Evolutionary conservation across 495 filamentous ascomycete genomes (phyloP).

Genomic region (Talaromyces thailandensis): DNA sequence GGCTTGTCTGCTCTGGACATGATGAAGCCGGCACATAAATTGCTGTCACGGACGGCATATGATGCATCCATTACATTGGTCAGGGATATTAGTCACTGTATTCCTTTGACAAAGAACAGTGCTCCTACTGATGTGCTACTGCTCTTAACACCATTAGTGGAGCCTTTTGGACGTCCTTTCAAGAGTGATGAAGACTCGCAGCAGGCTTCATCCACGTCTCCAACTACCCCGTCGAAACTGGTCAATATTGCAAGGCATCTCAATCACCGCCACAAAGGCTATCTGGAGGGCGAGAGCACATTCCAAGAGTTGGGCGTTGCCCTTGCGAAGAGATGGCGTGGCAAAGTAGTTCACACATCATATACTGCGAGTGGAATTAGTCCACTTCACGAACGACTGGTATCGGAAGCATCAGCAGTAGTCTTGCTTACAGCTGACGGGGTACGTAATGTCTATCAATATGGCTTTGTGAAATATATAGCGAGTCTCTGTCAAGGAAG

Average conservation of each 20-base stretch:
- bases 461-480: constrained; percentile 5
- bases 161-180: background rate
- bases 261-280: background rate
- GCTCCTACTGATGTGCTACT: background rate
- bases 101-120: background rate
- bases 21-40: background rate
- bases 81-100: background rate
- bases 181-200: background rate
- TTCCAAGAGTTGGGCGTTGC: constrained; percentile 2
- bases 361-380: constrained; percentile 6
- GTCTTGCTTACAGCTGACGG: constrained; percentile 5
- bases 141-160: constrained; percentile 4
- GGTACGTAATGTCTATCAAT: constrained; percentile 6
- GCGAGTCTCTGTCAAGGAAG: constrained; percentile 3
- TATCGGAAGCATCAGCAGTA: constrained; percentile 3
- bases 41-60: background rate
- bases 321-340: constrained; percentile 6
- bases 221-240: background rate
- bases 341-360: constrained; percentile 4
- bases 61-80: constrained; percentile 2
- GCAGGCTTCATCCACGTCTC: background rate
- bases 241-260: constrained; percentile 1
- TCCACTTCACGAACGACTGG: constrained; percentile 1
- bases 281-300: constrained; percentile 2
- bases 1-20: background rate